Base-by-base conservation (phyloP, 495 filamentous ascomycete genomes). In the Astrothelium macrocarpum region DNA sequence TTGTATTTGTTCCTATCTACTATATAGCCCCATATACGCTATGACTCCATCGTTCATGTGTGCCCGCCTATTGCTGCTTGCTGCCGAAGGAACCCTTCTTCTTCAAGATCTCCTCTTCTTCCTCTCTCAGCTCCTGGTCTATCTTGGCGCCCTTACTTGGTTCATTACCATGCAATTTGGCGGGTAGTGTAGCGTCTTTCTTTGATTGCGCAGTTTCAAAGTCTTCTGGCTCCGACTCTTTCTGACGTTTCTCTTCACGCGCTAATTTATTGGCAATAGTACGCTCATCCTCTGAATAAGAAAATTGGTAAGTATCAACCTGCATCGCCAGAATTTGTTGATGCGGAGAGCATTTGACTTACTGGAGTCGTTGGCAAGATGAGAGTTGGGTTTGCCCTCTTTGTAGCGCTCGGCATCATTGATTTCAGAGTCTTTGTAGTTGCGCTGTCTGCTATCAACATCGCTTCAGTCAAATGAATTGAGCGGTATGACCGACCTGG, bases 221-320 rank as follows among this genome's bases (percentile, higher is more conserved):
- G 65, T 82, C 74, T 28, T 79, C 72, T 25, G 73, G 68, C 60
- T 68, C 26, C 62, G 72, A 67, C 77, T 79, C 69, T 31, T 70
- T 64, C 74, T 79, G 49, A 61, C 79, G 76, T 77, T 82, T 71
- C 66, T 77, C 73, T 68, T 88, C 86, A 11, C 84, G 80, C 9
- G 79, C 87, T 31, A 90, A 79, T 70, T 84, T 86, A 79, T 91
- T 90, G 66, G 85, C 86, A 67, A 95, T 91, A 32, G 87, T 82
- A 67, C 90, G 81, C 69, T 90, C 75, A 70, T 93, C 90, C 82
- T 95, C 87, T 91, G 62, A 7, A 26, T 31, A 25, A 9, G n/a
- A 45, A 39, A 31, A 46, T 49, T 23, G 59, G 3, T 62, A 31
- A 64, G 5, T 25, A 43, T 29, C 36, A 49, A 20, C 23, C 69